Evolutionary conservation across 2,329 filamentous ascomycete genomes (phyloP).

Genomic region (Fonsecaea pedrosoi): DNA sequence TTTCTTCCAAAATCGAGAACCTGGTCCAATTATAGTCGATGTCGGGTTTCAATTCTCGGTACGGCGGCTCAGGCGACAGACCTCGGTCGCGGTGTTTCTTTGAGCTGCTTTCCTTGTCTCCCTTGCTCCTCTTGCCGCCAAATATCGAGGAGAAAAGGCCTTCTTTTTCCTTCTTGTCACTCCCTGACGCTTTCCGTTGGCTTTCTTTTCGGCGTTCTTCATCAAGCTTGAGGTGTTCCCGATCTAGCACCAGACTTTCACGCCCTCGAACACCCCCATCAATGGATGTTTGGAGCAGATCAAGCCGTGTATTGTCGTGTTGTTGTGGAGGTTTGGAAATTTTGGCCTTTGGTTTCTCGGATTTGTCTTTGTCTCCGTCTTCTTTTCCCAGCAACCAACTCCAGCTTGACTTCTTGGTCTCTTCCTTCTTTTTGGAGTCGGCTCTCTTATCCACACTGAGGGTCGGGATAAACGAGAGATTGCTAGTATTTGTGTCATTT

Average conservation of each 20-base stretch:
- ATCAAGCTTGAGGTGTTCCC: conserved; percentile 76
- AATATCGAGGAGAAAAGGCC: conserved; percentile 94
- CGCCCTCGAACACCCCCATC: conserved; percentile 70
- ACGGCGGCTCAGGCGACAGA: conserved; percentile 79
- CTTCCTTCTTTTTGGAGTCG: conserved; percentile 79
- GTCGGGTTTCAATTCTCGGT: conserved; percentile 77
- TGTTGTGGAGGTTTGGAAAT: conserved; percentile 57
- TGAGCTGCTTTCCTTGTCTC: conserved; percentile 73
- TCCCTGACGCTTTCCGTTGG: conserved; percentile 70
- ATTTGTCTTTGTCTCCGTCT: conserved; percentile 66
- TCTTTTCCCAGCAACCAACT: conserved; percentile 78
- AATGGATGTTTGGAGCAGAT: conserved; percentile 86
- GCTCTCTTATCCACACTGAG: conserved; percentile 74
- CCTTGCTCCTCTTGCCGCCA: conserved; percentile 81
- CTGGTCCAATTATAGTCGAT: conserved; percentile 96
- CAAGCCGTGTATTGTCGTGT: conserved; percentile 82
- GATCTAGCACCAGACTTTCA: conserved; percentile 83
- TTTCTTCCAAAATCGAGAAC: conserved; percentile 92
- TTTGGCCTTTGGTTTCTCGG: conserved; percentile 72
- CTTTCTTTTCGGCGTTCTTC: conserved; percentile 77
- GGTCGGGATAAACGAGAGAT: conserved; percentile 80
- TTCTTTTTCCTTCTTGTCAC: conserved; percentile 89
- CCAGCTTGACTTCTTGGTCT: conserved; percentile 76
- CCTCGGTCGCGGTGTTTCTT: conserved; percentile 78
- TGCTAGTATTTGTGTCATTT: conserved; percentile 74